Conservation (phyloP, 352 stramenopile genomes). For the Globisporangium nodosum region DNA sequence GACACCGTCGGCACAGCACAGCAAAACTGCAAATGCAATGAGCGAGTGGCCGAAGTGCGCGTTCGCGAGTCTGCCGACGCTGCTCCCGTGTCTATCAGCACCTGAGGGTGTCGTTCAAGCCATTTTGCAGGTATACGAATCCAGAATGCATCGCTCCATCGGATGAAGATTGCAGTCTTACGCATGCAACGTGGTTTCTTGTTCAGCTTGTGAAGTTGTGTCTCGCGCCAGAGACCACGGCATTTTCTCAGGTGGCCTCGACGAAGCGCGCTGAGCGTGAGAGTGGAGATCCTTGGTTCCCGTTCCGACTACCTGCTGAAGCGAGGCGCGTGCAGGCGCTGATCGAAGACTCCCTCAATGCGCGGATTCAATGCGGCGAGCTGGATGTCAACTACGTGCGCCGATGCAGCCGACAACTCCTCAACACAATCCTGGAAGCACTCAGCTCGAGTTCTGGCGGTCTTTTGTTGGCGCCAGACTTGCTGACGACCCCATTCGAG, state of each 20-base stretch:
- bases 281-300: constrained; percentile 32
- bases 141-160: not conserved
- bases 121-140: constrained; percentile 7
- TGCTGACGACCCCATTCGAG: not conserved
- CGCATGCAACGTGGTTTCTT: not conserved
- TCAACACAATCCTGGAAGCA: constrained; percentile 4
- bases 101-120: not conserved
- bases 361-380: constrained; percentile 3
- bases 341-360: constrained; percentile 15
- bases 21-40: not conserved
- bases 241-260: not conserved
- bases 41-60: not conserved
- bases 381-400: constrained; percentile 3
- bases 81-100: not conserved
- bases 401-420: not conserved
- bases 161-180: not conserved
- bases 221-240: not conserved
- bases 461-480: not conserved
- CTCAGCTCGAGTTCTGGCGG: not conserved
- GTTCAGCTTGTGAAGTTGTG: constrained; percentile 4
- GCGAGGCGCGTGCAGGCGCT: constrained; percentile 14
- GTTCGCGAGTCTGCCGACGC: constrained; percentile 9
- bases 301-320: constrained; percentile 28
- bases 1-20: not conserved
- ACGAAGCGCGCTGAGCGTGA: constrained; percentile 6